phyloP scores from a whole-genome alignment of 2,329 filamentous ascomycete genomes.

The Coniochaeta sp. region DNA sequence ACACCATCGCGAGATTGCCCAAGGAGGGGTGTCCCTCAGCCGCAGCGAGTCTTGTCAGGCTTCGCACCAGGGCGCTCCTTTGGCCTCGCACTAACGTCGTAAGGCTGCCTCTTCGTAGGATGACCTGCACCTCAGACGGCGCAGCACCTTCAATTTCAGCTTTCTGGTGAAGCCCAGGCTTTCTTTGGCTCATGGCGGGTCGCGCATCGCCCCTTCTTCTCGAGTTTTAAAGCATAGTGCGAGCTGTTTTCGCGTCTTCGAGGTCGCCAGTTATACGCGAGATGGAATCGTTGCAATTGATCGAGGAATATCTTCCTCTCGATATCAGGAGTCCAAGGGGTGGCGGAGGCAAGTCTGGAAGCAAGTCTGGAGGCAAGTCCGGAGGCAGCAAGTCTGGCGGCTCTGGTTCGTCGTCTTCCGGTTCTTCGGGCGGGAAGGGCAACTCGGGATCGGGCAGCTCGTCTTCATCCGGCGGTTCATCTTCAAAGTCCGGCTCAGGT shows the following conservation, averaged over 20 bases:
- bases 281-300: not conserved
- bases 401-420: not conserved
- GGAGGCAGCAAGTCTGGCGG: not conserved
- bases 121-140: not conserved
- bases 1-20: not conserved
- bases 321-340: not conserved
- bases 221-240: not conserved
- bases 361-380: not conserved
- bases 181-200: not conserved
- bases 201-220: not conserved
- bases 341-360: not conserved
- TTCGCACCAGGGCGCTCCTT: not conserved
- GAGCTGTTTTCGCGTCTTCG: not conserved
- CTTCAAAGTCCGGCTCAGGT: not conserved
- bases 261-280: not conserved
- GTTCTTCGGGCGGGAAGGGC: not conserved
- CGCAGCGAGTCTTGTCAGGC: not conserved
- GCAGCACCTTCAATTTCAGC: not conserved
- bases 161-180: not conserved
- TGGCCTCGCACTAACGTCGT: not conserved
- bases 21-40: not conserved
- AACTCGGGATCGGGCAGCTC: not conserved
- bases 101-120: not conserved
- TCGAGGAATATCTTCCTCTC: not conserved
- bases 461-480: not conserved